These are phyloP conservation scores for Piper longum DNA, from an alignment of 164 flowering plant species.

Conservation along the genomic window DNA sequence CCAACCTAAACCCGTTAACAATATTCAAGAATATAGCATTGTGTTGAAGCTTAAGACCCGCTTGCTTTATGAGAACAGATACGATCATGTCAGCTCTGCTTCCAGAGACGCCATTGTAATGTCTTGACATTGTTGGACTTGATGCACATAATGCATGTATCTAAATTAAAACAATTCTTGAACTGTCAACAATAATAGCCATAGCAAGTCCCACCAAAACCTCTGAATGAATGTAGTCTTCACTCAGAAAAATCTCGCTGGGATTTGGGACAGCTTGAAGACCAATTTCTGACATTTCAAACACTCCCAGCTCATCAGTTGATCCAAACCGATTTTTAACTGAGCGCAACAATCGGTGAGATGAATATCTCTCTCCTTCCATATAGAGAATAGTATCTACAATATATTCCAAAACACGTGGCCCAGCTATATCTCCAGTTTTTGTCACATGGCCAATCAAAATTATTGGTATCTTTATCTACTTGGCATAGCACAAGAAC, in stretches of 20 bases:
- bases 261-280: constrained; percentile 73
- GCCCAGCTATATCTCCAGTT: constrained; percentile 95
- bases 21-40: constrained; percentile 79
- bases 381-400: constrained; percentile 89
- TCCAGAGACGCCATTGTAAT: constrained; percentile 54
- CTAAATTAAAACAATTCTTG: constrained; percentile 77
- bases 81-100: constrained; percentile 83
- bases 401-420: constrained; percentile 91
- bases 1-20: constrained; percentile 58
- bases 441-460: constrained; percentile 94
- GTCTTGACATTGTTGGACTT: constrained; percentile 32
- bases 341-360: constrained; percentile 82
- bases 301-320: constrained; percentile 95
- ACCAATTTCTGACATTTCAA: constrained; percentile 80
- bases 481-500: constrained; percentile 76
- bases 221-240: constrained; percentile 50
- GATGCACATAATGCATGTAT: constrained; percentile 84
- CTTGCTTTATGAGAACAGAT: constrained; percentile 84
- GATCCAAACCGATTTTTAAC: constrained; percentile 97
- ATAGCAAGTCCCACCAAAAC: constrained; percentile 80
- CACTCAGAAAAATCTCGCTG: constrained; percentile 72
- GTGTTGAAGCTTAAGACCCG: constrained; percentile 73
- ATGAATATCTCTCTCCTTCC: constrained; percentile 85
- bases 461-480: constrained; percentile 62
- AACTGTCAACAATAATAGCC: constrained; percentile 81